phyloP scores from a whole-genome alignment of 352 stramenopile genomes.

The Plasmopara halstedii region DNA sequence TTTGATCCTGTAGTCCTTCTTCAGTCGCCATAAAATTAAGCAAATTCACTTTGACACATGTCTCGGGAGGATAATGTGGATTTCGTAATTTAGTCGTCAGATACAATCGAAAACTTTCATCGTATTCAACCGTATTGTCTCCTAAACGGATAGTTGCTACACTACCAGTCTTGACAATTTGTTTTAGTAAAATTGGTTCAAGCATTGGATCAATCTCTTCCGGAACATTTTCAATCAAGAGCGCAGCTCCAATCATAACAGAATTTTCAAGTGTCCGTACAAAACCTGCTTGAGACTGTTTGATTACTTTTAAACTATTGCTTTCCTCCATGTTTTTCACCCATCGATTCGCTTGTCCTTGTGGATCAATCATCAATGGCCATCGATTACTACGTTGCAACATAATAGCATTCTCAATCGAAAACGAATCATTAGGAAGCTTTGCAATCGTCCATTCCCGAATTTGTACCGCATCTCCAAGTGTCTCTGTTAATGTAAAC shows the following conservation, averaged over 20 bases:
- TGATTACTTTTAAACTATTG: slow-evolving; percentile 89
- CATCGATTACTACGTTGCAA: slow-evolving; percentile 87
- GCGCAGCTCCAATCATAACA: slow-evolving; percentile 89
- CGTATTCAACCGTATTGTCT: slow-evolving; percentile 93
- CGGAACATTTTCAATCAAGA: slow-evolving; percentile 92
- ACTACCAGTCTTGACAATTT: slow-evolving; percentile 86
- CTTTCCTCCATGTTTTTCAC: slow-evolving; percentile 92
- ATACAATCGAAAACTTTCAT: slow-evolving; percentile 89
- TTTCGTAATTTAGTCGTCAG: slow-evolving; percentile 94
- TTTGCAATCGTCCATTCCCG: slow-evolving; percentile 92
- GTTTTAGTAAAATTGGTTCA: slow-evolving; percentile 90
- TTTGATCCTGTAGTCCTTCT: slow-evolving; percentile 93
- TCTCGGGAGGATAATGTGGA: slow-evolving; percentile 91
- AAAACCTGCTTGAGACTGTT: slow-evolving; percentile 90
- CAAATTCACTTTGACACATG: slow-evolving; percentile 95
- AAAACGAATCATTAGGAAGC: slow-evolving; percentile 93
- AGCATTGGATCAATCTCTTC: slow-evolving; percentile 93
- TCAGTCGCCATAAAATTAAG: slow-evolving; percentile 96
- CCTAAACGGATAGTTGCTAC: slow-evolving; percentile 88
- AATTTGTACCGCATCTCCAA: slow-evolving; percentile 90
- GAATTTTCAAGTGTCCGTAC: slow-evolving; percentile 93
- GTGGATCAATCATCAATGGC: slow-evolving; percentile 96
- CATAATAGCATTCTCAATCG: slow-evolving; percentile 95
- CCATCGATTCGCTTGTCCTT: slow-evolving; percentile 93
- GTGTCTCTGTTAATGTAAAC: slow-evolving; percentile 77